phyloP scores from a whole-genome alignment of 805 yeast genomes.

The Yarrowia deformans region DNA sequence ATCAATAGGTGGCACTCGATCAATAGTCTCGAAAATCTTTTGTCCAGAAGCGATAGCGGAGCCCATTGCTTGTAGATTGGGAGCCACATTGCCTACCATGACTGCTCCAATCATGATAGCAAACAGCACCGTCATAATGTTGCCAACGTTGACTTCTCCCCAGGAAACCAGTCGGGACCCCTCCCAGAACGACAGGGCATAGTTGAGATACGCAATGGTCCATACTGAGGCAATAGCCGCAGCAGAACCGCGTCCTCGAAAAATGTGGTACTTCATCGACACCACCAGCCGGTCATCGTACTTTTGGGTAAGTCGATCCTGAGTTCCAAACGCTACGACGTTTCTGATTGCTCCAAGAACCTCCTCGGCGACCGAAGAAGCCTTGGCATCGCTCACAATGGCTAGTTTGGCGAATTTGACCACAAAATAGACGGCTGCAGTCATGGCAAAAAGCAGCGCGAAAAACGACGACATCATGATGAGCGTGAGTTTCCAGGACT shows the following conservation, averaged over 20 bases:
- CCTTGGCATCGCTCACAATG: constrained; percentile 46
- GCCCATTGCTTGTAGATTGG: constrained; percentile 52
- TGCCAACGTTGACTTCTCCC: constrained; percentile 50
- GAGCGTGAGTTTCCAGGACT: constrained; percentile 51
- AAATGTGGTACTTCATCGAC: constrained; percentile 46
- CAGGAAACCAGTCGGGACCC: constrained; percentile 52
- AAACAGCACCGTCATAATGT: constrained; percentile 52
- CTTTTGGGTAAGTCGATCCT: constrained; percentile 49
- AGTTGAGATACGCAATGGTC: constrained; percentile 51
- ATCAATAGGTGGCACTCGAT: constrained; percentile 54
- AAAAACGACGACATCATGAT: constrained; percentile 51
- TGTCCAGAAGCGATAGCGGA: constrained; percentile 54
- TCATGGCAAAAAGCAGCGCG: constrained; percentile 48
- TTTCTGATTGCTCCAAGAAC: constrained; percentile 53
- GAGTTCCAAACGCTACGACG: constrained; percentile 55
- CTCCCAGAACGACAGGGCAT: constrained; percentile 55
- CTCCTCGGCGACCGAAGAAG: constrained; percentile 55
- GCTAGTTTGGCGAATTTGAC: constrained; percentile 45
- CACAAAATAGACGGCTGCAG: constrained; percentile 47
- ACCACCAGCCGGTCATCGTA: constrained; percentile 48
- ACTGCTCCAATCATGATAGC: constrained; percentile 55
- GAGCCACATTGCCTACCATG: constrained; percentile 54
- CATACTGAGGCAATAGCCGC: constrained; percentile 51
- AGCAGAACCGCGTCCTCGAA: constrained; percentile 48
- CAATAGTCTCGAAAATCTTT: constrained; percentile 54